A percentile compares a stretch with the other conserved stretches of the same genome.
Conservation (phyloP, 208 protist species). For the Tritrichomonas foetus region DNA sequence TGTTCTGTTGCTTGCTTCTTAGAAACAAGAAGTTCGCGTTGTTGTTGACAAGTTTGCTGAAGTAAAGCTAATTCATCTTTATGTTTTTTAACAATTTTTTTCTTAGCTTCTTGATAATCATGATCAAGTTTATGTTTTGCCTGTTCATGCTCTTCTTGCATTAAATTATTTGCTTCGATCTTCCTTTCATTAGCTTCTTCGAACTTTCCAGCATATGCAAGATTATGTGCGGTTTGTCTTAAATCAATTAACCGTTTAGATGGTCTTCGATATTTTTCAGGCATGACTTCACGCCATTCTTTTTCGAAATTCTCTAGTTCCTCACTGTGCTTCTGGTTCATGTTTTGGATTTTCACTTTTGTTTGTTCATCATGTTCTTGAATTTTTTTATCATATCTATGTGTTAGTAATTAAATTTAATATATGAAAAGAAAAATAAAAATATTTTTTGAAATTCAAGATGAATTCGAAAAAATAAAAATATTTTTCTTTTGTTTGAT, state of each 20-base stretch:
- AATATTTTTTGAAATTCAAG: too few species aligned
- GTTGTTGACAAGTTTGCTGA: not conserved
- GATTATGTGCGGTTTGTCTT: not conserved
- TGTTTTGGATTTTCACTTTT: not conserved
- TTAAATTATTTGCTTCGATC: slow-evolving; percentile 3
- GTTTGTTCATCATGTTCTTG: not conserved
- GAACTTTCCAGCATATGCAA: not conserved
- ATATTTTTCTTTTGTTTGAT: too few species aligned
- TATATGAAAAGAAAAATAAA: too few species aligned
- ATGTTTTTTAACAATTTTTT: not conserved
- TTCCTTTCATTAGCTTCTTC: not conserved
- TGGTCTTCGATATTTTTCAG: slow-evolving; percentile 1
- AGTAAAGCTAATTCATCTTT: not conserved
- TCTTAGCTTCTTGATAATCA: not conserved
- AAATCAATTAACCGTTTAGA: not conserved
- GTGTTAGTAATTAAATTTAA: not conserved
- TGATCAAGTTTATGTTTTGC: not conserved
- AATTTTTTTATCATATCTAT: slow-evolving; percentile 16
- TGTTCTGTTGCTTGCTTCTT: not conserved
- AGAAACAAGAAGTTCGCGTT: not conserved
- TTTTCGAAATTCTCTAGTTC: slow-evolving; percentile 21
- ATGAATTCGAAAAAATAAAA: too few species aligned
- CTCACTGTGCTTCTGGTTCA: not conserved
- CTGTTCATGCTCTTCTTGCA: not conserved
- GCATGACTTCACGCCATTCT: slow-evolving; percentile 23